Evolutionary conservation across 2,329 filamentous ascomycete species (phyloP).

Genomic region (Reticulascus tulasneorum): DNA sequence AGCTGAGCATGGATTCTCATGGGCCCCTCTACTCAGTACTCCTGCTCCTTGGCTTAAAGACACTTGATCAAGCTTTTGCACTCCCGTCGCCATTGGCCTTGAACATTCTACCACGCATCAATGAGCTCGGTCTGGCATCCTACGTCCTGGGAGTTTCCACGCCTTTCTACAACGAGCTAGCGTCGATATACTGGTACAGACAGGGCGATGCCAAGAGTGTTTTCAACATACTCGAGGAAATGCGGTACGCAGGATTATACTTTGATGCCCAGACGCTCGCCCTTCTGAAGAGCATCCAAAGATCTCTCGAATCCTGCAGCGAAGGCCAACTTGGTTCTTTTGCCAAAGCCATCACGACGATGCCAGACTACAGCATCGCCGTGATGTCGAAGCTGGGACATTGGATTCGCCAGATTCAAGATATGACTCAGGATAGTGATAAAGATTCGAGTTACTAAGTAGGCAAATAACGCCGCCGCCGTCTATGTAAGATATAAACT

Average conservation of each 20-base stretch:
- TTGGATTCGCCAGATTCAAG: conserved; percentile 4
- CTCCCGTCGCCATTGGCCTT: conserved; percentile 56
- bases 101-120: conserved; percentile 62
- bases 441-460: no score
- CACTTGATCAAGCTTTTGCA: conserved; percentile 54
- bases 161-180: conserved; percentile 64
- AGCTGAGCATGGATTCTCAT: conserved; percentile 49
- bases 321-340: conserved; percentile 10
- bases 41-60: conserved; percentile 52
- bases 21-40: conserved; percentile 63
- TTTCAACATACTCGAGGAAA: conserved; percentile 57
- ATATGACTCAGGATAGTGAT: not conserved
- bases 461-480: no score
- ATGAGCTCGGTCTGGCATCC: conserved; percentile 62
- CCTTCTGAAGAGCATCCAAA: conserved; percentile 29
- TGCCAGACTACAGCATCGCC: conserved; percentile 14
- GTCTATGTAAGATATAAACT: no score
- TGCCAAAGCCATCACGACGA: conserved; percentile 9
- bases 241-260: conserved; percentile 59
- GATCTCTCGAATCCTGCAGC: conserved; percentile 19
- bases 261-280: conserved; percentile 47
- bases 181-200: conserved; percentile 57
- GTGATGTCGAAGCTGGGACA: conserved; percentile 9
- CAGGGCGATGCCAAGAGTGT: conserved; percentile 55
- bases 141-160: conserved; percentile 70